Evolutionary conservation across 257 asterid genomes (phyloP), one percentile per base, ranked within the genome.

Genomic region (Jasminum sambac): DNA sequence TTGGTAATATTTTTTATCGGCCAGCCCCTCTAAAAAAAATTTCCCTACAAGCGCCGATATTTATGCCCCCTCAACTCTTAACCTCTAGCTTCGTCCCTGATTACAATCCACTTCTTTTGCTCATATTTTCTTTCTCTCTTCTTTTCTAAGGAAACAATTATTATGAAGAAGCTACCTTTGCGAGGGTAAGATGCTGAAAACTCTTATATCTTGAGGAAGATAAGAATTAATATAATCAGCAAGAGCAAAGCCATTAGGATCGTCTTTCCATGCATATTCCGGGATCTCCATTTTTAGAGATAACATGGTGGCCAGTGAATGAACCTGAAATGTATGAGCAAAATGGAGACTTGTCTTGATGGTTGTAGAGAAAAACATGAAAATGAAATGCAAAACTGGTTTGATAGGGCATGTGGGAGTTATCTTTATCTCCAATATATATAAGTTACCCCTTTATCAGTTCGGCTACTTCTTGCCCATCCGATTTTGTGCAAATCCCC

Each of bases 391-490:
- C 41, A 69, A 43, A 73, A 52, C 70, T 50, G 59, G 67, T 57
- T 44, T 55, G 52, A 30, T 61, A 66, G 64, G 39, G 64, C 36
- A 55, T 23, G 58, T 69, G 40, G 55, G 65, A 16, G 55, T 26
- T n/a, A n/a, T n/a, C n/a, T 19, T 16, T 67, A 44, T 50, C 64
- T 36, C 43, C 40, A 48, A 42, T n/a, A 63, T 60, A 42, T n/a
- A 63, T 60, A 74, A 72, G 84, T 80, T 83, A 94, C 99, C 84
- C 99, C 98, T 84, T 91, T 94, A 80, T 94, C 98, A 14, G 96
- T 94, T 74, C 98, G 87, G 76, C 99, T 94, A 84, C 99, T 94
- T 85, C 98, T 91, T 24, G 82, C 99, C 99, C 98, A 89, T 52
- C 92, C 87, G 59, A 91, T 83, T 77, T 91, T 94, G 67, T 86